A percentile compares a stretch with the other conserved stretches of the same genome.
Conservation (phyloP, 805 yeast species). For the Blastobotrys parvus region DNA sequence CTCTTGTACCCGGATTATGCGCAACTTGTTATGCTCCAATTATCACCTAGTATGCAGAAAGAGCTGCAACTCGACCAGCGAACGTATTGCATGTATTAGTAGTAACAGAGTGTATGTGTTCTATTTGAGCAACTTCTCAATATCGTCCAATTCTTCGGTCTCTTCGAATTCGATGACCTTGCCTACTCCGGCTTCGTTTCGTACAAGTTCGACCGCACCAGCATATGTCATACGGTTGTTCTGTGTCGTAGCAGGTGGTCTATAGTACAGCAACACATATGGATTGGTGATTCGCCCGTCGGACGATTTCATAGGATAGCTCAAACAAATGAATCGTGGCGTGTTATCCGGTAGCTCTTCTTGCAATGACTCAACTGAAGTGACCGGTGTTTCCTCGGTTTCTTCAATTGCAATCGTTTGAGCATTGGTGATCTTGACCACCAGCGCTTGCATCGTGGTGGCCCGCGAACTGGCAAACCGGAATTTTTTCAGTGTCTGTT, state of each 20-base stretch:
- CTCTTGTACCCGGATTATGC: too few species aligned
- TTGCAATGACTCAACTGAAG: slow-evolving; percentile 49
- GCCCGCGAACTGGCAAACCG: slow-evolving; percentile 65
- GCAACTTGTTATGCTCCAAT: too few species aligned
- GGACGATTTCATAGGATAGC: slow-evolving; percentile 58
- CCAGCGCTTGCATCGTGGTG: slow-evolving; percentile 49
- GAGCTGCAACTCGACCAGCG: too few species aligned
- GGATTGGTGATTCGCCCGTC: slow-evolving; percentile 76
- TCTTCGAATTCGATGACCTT: slow-evolving; percentile 56
- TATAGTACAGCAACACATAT: slow-evolving; percentile 73
- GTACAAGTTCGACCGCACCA: slow-evolving; percentile 74
- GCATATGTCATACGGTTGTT: slow-evolving; percentile 83
- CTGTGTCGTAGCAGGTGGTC: slow-evolving; percentile 80
- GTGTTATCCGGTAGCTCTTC: slow-evolving; percentile 77
- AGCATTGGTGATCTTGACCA: slow-evolving; percentile 35
- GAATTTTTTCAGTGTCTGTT: slow-evolving; percentile 55
- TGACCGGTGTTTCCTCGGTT: slow-evolving; percentile 15
- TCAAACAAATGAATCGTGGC: slow-evolving; percentile 67
- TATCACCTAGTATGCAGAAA: too few species aligned
- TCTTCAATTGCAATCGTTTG: slow-evolving; percentile 13
- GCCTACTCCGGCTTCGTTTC: slow-evolving; percentile 61
- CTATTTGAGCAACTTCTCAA: slow-evolving; percentile 30
- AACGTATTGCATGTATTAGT: not conserved
- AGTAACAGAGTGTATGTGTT: not conserved
- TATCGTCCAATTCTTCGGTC: slow-evolving; percentile 60